phyloP scores from a whole-genome alignment of 2,329 filamentous ascomycete species.

The Ascochyta clinopodiicola region DNA sequence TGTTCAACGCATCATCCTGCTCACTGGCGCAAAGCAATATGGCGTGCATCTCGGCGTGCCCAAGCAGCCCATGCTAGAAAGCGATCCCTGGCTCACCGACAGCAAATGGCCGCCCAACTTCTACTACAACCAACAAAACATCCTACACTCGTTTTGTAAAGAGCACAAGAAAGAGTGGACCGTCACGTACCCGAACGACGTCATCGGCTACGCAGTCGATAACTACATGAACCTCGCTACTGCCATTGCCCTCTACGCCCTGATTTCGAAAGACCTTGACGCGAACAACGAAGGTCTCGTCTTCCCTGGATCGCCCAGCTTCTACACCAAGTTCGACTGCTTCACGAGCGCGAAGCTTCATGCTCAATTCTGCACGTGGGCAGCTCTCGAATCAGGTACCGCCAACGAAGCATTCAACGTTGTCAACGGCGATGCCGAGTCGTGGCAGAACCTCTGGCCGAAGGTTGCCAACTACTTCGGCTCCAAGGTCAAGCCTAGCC shows the following conservation, averaged over 20 bases:
- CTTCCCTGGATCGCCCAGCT: conserved; percentile 37
- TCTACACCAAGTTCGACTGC: conserved; percentile 41
- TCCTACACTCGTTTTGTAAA: conserved; percentile 46
- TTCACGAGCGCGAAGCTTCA: conserved; percentile 37
- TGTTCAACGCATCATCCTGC: conserved; percentile 58
- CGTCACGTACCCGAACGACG: conserved; percentile 55
- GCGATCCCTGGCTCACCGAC: conserved; percentile 54
- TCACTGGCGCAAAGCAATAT: conserved; percentile 61
- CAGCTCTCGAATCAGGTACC: conserved; percentile 40
- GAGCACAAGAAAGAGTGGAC: conserved; percentile 50
- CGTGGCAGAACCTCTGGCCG: conserved; percentile 55
- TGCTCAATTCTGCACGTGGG: conserved; percentile 43
- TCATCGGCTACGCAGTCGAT: conserved; percentile 52
- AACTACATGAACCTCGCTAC: conserved; percentile 48
- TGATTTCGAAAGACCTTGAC: conserved; percentile 38
- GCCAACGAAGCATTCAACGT: conserved; percentile 54
- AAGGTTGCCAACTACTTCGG: conserved; percentile 48
- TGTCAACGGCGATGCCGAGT: conserved; percentile 52
- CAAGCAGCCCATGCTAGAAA: conserved; percentile 58
- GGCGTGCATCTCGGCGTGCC: conserved; percentile 58
- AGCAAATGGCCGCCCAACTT: conserved; percentile 53
- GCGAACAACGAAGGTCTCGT: conserved; percentile 17
- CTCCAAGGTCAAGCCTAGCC: conserved; percentile 39
- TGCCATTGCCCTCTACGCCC: conserved; percentile 38
- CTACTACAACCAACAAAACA: conserved; percentile 59